Conservation (phyloP, 2,329 filamentous ascomycete species). For the Pseudopyricularia javanii region DNA sequence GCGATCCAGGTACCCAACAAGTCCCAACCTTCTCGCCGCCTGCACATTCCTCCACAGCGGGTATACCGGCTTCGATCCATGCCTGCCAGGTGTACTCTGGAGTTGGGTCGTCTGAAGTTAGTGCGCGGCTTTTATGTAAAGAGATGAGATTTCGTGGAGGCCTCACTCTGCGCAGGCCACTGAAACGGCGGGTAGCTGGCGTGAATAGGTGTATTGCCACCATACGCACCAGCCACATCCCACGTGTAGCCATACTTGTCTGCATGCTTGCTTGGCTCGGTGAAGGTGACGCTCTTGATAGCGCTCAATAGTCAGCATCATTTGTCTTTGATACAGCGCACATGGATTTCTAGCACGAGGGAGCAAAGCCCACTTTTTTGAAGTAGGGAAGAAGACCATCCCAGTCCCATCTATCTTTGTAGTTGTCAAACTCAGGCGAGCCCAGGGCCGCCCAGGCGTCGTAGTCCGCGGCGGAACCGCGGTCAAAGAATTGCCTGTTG, state of each 20-base stretch:
- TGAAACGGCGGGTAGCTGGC: slow-evolving; percentile 5
- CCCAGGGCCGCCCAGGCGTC: slow-evolving; percentile 25
- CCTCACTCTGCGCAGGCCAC: background rate
- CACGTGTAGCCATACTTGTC: slow-evolving; percentile 3
- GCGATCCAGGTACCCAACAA: slow-evolving; percentile 3
- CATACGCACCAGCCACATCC: slow-evolving; percentile 2
- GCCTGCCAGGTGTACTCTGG: background rate
- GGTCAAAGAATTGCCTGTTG: slow-evolving; percentile 2
- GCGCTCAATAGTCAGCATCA: background rate
- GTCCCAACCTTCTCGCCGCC: slow-evolving; percentile 1
- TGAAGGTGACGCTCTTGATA: slow-evolving; percentile 2
- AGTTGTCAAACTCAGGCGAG: slow-evolving; percentile 24
- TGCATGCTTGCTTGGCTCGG: background rate
- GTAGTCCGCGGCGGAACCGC: background rate
- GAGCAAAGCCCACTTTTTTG: slow-evolving; percentile 1
- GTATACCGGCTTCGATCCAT: background rate
- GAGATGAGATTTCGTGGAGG: background rate
- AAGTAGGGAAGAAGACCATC: background rate
- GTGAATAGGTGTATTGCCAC: slow-evolving; percentile 2
- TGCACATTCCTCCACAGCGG: background rate
- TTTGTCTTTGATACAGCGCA: too few relatives aligned
- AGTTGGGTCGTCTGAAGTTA: background rate
- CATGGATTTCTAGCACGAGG: too few relatives aligned
- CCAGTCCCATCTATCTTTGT: slow-evolving; percentile 1
- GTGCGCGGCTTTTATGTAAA: too few relatives aligned